phyloP scores from a whole-genome alignment of 768 basidiomycete genomes.

The Lanmaoa rubissima region DNA sequence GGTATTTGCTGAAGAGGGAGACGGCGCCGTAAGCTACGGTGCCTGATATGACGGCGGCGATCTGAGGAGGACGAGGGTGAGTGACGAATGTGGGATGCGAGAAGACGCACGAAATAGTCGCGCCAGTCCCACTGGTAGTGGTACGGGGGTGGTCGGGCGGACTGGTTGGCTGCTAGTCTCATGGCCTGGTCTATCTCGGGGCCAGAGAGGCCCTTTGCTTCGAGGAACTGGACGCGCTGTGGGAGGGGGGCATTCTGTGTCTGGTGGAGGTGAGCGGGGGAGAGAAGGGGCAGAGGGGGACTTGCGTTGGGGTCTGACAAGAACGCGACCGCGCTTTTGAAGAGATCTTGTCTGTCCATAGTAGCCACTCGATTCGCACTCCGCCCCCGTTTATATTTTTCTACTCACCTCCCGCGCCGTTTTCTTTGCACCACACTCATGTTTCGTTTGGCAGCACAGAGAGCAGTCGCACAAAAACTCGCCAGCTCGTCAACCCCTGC shows the following conservation, averaged over 20 bases:
- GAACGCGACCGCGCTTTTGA: slow-evolving; percentile 82
- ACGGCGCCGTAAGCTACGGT: slow-evolving; percentile 77
- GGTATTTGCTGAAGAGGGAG: slow-evolving; percentile 85
- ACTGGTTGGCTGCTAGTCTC: slow-evolving; percentile 50
- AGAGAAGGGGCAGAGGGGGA: neutral
- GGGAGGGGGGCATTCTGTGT: slow-evolving; percentile 74
- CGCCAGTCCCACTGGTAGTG: slow-evolving; percentile 84
- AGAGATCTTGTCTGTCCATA: slow-evolving; percentile 66
- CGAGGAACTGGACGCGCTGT: slow-evolving; percentile 90
- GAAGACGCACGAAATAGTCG: slow-evolving; percentile 86
- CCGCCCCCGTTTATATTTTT: slow-evolving; percentile 19
- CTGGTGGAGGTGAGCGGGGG: slow-evolving; percentile 39
- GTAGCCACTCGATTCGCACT: slow-evolving; percentile 21
- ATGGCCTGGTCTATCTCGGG: slow-evolving; percentile 86
- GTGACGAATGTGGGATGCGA: neutral
- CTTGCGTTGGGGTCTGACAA: slow-evolving; percentile 79
- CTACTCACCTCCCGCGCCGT: neutral
- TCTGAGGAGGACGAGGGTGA: slow-evolving; percentile 48
- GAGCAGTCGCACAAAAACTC: slow-evolving; percentile 2
- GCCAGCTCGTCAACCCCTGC: neutral
- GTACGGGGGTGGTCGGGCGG: slow-evolving; percentile 36
- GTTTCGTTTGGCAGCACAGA: slow-evolving; percentile 32
- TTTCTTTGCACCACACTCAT: slow-evolving; percentile 13
- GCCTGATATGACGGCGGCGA: slow-evolving; percentile 90
- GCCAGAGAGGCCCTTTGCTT: slow-evolving; percentile 85